Evolutionary conservation across 169 alveolate genomes (phyloP), one percentile per base, ranked within the genome.

Genomic region (Eimeria brunetti): DNA sequence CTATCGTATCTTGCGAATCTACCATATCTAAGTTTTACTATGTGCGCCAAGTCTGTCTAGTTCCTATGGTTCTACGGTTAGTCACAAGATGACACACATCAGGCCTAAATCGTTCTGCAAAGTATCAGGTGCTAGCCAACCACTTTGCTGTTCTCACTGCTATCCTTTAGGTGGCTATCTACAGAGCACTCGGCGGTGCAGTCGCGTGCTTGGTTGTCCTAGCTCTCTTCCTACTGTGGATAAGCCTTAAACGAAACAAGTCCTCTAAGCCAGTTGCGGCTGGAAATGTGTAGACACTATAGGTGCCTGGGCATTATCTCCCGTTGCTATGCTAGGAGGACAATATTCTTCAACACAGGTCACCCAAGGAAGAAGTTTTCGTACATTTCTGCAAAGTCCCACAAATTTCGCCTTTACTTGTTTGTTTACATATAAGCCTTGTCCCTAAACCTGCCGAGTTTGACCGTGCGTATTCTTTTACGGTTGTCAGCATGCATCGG

Each of bases 101-200:
- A 22, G 44, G 11, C 67, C 69, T 14, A 20, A 49, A 49, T 78
- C 12, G 22, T n/a, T 20, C 56, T 73, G 67, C 88, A 49, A n/a
- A 46, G 46, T 30, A 24, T 46, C 22, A 30, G 64, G n/a, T 78
- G 20, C 67, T 46, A 44, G 22, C 22, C 67, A 24, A 16, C 22
- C 1, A 24, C 67, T 16, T 33, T n/a, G 46, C 33, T n/a, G 27
- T 30, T 22, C 16, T 60, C 36, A 8, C 44, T 62, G 69, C 41
- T 51, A 11, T 53, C 46, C 64, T 62, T 86, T 81, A 86, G 92
- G 92, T 62, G 8, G 92, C 92, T 38, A 49, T 86, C 46, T 86
- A 86, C 83, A 27, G 92, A n/a, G 78, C 92, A 11, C 80, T 86
- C 8, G 83, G 83, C 58, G 92, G 92, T n/a, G 92, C 51, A 24